Evolutionary conservation across 2,329 filamentous ascomycete genomes (phyloP), one percentile per base, ranked within the genome.

Genomic region (Aspergillus latus): DNA sequence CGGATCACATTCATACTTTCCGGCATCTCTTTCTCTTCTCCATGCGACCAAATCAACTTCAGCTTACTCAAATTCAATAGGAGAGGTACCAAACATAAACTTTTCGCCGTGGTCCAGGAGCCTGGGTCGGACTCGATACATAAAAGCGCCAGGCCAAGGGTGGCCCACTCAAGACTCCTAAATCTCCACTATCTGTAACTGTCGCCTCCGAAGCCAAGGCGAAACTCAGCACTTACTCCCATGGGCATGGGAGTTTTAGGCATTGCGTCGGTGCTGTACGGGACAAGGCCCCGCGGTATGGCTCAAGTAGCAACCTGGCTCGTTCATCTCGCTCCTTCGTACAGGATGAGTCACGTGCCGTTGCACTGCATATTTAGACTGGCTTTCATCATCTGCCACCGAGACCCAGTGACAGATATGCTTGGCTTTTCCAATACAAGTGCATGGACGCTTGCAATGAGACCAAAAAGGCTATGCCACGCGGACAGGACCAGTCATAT

Each of bases 1-100:
- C 40, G 47, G 48, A 40, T 51, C 34, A 50, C 37, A 39, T 13
- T 21, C 46, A 28, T 29, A 36, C 36, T 34, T 48, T 13, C 44
- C 43, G 32, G 26, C 5, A 13, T 37, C 39, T 15, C 7, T 44
- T 29, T 43, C 21, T 53, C 15, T 3, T 13, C 13, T 40, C 34
- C 45, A 54, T 42, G 45, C 48, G 52, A 45, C 52, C 44, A n/a
- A 37, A 36, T 54, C 34, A 37, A 28, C 15, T 49, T 44, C 21
- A 36, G 16, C 3, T 21, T 32, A n/a, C 3, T n/a, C 6, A 13
- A 26, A 39, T 26, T 28, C 13, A 21, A 44, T 51, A 36, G 49
- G 49, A 15, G 44, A 43, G 29, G 49, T 10, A 15, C 26, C 28
- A 51, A 43, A 42, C 48, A 34, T 30, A n/a, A 26, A 42, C 34